phyloP scores from a whole-genome alignment of 2,329 filamentous ascomycete genomes.

The Xylaria hypoxylon region DNA sequence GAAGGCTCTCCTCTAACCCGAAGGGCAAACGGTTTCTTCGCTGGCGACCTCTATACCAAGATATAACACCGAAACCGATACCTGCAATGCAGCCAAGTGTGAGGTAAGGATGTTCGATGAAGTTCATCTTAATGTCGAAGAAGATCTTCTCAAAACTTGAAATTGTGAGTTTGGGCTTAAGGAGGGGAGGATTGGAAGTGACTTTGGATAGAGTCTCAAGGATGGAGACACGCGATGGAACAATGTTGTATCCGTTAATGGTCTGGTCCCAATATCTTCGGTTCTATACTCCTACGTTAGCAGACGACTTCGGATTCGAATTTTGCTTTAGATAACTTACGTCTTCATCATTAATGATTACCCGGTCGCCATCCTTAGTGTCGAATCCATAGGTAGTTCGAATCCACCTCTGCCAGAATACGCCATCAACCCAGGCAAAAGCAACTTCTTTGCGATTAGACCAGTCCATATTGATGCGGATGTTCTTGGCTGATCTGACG shows the following conservation, averaged over 20 bases:
- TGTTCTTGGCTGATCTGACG: conserved; percentile 86
- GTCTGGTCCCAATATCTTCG: conserved; percentile 96
- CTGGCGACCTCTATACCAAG: conserved; percentile 67
- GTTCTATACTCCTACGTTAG: conserved; percentile 69
- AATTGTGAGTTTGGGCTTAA: conserved; percentile 82
- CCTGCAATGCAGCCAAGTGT: conserved; percentile 68
- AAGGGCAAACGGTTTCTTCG: conserved; percentile 70
- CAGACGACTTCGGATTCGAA: conserved; percentile 32
- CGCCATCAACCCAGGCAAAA: conserved; percentile 97
- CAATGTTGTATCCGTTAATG: conserved; percentile 88
- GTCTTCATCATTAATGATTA: conserved; percentile 97
- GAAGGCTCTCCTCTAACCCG: conserved; percentile 68
- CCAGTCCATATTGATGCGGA: conserved; percentile 90
- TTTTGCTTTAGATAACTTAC: conserved; percentile 67
- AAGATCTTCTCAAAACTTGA: conserved; percentile 78
- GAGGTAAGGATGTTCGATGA: conserved; percentile 70
- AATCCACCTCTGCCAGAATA: conserved; percentile 98
- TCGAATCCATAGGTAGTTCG: conserved; percentile 94
- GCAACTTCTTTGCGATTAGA: conserved; percentile 87
- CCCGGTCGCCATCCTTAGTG: conserved; percentile 85
- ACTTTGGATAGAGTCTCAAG: conserved; percentile 85
- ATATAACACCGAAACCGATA: conserved; percentile 63
- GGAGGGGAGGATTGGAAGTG: conserved; percentile 74
- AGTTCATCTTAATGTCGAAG: conserved; percentile 70
- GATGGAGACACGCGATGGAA: conserved; percentile 89